Evolutionary conservation across 176 grass and related monocot species (phyloP).

Genomic region (Puya raimondii): DNA sequence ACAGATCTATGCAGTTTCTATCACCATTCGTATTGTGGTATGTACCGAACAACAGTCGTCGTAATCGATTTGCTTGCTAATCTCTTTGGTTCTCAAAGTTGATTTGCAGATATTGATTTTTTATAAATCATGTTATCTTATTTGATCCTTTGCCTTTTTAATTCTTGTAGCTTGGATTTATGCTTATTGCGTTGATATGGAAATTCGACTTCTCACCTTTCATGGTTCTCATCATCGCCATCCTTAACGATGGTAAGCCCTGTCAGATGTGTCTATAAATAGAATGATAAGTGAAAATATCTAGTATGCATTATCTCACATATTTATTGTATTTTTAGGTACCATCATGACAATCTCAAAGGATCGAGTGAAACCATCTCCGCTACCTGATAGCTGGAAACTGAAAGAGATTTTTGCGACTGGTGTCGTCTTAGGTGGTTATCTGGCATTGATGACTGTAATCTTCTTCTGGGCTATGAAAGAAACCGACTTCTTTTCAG

Average conservation of each 20-base stretch:
- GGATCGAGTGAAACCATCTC: background rate
- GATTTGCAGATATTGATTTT: no score
- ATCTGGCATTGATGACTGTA: background rate
- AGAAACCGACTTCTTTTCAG: background rate
- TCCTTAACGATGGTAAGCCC: conserved; percentile 52
- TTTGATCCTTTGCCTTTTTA: background rate
- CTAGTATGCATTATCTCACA: background rate
- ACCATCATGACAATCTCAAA: conserved; percentile 4
- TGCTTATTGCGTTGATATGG: conserved; percentile 35
- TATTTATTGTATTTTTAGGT: background rate
- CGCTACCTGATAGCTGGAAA: conserved; percentile 1
- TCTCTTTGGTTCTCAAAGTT: background rate
- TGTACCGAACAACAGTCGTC: background rate
- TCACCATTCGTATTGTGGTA: conserved; percentile 51
- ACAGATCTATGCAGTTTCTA: conserved; percentile 49
- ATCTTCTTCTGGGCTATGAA: conserved; percentile 6
- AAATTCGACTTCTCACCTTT: conserved; percentile 40
- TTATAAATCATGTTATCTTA: no score
- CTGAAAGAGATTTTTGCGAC: background rate
- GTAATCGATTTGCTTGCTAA: background rate
- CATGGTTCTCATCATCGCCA: conserved; percentile 64
- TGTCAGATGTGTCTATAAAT: background rate
- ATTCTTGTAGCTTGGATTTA: conserved; percentile 42
- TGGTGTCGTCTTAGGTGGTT: background rate
- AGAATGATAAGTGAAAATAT: background rate